Evolutionary conservation across 1,139 yeast species (phyloP).

Genomic region (Wickerhamomyces sp.): DNA sequence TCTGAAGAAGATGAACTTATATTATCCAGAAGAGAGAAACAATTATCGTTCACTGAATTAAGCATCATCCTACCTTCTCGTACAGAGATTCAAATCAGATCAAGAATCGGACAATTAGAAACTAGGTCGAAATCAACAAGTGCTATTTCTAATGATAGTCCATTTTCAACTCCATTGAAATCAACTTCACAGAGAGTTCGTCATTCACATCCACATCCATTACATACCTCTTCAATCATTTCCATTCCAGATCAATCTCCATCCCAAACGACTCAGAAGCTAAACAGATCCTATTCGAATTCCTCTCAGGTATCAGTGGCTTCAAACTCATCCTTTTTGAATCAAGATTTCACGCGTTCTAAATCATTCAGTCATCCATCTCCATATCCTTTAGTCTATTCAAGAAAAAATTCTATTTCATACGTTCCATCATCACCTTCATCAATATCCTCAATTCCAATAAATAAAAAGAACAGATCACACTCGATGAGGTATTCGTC

Average conservation of each 20-base stretch:
- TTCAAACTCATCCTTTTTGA: slow-evolving; percentile 2
- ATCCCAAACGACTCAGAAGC: background rate
- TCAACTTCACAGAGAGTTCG: background rate
- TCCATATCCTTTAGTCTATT: slow-evolving; percentile 9
- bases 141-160: slow-evolving; percentile 1
- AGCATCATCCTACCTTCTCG: slow-evolving; percentile 67
- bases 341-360: slow-evolving; percentile 8
- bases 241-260: background rate
- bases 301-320: slow-evolving; percentile 5
- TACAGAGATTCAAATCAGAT: slow-evolving; percentile 68
- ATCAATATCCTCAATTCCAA: background rate
- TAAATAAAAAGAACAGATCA: slow-evolving; percentile 9
- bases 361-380: slow-evolving; percentile 14
- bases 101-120: slow-evolving; percentile 55
- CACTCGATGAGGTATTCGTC: slow-evolving; percentile 8
- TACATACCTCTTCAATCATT: slow-evolving; percentile 1
- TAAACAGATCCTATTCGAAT: slow-evolving; percentile 10
- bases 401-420: slow-evolving; percentile 11
- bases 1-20: slow-evolving; percentile 72
- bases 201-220: slow-evolving; percentile 7
- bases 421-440: background rate
- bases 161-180: slow-evolving; percentile 3
- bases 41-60: slow-evolving; percentile 68
- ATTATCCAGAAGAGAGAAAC: slow-evolving; percentile 50
- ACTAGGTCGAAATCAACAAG: slow-evolving; percentile 2